Evolutionary conservation across 2,329 filamentous ascomycete genomes (phyloP).

Genomic region (Pyrenochaeta sp.): DNA sequence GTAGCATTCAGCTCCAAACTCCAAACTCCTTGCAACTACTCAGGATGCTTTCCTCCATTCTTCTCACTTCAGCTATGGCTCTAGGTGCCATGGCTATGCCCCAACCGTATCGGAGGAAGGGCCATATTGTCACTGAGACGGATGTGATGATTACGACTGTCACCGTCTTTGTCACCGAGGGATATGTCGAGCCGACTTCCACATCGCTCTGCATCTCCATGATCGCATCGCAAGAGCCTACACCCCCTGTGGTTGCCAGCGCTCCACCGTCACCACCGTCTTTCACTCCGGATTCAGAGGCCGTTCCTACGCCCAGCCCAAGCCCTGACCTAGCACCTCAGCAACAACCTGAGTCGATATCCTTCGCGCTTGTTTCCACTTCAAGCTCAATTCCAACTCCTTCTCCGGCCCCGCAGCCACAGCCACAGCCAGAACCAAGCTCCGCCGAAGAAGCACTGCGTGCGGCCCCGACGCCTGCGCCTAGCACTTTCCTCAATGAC

Average conservation of each 20-base stretch:
- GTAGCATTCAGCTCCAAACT: slow-evolving; percentile 6
- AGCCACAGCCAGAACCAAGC: slow-evolving; percentile 1
- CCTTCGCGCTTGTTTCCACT: slow-evolving; percentile 1
- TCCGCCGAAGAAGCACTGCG: slow-evolving; percentile 3
- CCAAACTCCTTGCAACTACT: slow-evolving; percentile 12
- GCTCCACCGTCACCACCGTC: slow-evolving; percentile 3
- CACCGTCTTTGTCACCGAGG: slow-evolving; percentile 23
- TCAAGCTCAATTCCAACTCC: slow-evolving; percentile 5
- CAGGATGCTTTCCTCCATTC: slow-evolving; percentile 38
- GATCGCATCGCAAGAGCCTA: not conserved
- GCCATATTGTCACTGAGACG: slow-evolving; percentile 31
- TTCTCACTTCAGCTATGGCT: slow-evolving; percentile 37
- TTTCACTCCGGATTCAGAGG: not conserved
- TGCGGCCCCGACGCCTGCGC: slow-evolving; percentile 1
- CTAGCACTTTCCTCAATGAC: slow-evolving; percentile 9
- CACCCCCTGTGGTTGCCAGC: not conserved
- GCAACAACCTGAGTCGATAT: slow-evolving; percentile 2
- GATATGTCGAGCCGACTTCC: slow-evolving; percentile 3
- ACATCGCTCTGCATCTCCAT: slow-evolving; percentile 5
- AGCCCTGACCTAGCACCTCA: slow-evolving; percentile 4
- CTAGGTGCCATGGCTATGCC: slow-evolving; percentile 36
- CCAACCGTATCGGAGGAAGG: slow-evolving; percentile 25
- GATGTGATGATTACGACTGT: slow-evolving; percentile 30
- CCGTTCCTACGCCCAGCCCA: not conserved
- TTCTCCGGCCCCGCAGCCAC: not conserved